Conservation (phyloP, 768 basidiomycete genomes). For the Termitomyces sp. region DNA sequence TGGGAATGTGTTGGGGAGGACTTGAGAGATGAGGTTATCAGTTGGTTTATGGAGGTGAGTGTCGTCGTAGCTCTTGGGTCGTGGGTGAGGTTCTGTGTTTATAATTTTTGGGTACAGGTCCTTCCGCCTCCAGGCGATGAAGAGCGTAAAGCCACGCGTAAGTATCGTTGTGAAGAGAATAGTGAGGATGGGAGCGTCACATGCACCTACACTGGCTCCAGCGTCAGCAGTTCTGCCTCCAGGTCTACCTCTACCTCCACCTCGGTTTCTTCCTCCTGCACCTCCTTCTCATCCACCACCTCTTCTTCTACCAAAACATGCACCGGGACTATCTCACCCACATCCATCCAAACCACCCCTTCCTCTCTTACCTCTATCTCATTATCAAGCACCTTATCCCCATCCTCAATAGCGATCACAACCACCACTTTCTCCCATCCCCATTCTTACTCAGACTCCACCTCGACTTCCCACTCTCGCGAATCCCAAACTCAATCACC, state of each 20-base stretch:
- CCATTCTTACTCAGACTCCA: background rate
- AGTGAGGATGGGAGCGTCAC: background rate
- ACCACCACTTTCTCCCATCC: conserved; percentile 9
- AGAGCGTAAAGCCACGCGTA: background rate
- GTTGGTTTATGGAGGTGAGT: conserved; percentile 6
- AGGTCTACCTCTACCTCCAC: background rate
- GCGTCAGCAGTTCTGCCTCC: background rate
- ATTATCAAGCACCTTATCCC: background rate
- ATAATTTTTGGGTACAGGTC: background rate
- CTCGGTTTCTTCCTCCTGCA: background rate
- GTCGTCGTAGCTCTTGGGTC: background rate
- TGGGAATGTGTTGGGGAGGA: conserved; percentile 5
- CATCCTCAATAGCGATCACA: conserved; percentile 7
- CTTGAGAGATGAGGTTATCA: background rate
- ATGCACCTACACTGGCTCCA: background rate
- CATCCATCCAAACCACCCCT: background rate
- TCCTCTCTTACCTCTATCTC: background rate
- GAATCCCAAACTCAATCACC: conserved; percentile 11
- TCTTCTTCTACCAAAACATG: background rate
- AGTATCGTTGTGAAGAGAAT: too few relatives aligned
- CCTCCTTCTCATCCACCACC: background rate
- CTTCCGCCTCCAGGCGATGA: background rate
- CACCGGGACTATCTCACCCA: background rate
- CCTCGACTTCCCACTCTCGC: background rate
- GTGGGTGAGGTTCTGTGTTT: too few relatives aligned